phyloP scores from a whole-genome alignment of 768 basidiomycete genomes.

The Xanthoconium purpureum region DNA sequence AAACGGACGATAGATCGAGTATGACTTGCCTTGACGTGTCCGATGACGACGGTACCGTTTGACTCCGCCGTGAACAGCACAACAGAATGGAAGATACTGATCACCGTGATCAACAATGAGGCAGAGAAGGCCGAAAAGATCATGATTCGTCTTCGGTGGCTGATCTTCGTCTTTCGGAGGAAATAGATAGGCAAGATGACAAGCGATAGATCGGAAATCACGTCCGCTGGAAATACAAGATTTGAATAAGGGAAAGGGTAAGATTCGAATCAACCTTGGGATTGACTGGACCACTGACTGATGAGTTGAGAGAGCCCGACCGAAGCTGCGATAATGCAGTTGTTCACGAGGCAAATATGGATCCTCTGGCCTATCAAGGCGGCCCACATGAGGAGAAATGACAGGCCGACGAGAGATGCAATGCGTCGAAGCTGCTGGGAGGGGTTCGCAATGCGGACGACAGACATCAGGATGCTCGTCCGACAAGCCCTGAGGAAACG shows the following conservation, averaged over 20 bases:
- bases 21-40: slow-evolving; percentile 22
- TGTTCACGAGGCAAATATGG: neutral
- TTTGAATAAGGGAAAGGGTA: neutral
- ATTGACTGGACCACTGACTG: slow-evolving; percentile 11
- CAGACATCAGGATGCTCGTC: slow-evolving; percentile 24
- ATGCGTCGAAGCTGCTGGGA: slow-evolving; percentile 5
- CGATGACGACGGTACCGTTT: slow-evolving; percentile 13
- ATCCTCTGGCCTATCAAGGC: slow-evolving; percentile 17
- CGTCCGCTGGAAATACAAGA: slow-evolving; percentile 14
- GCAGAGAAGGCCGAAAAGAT: slow-evolving; percentile 20
- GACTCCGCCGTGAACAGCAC: slow-evolving; percentile 1
- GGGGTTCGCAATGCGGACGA: slow-evolving; percentile 18
- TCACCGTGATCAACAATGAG: slow-evolving; percentile 13
- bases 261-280: neutral
- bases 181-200: slow-evolving; percentile 18
- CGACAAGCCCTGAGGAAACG: slow-evolving; percentile 19
- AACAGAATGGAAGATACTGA: slow-evolving; percentile 19
- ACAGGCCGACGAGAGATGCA: slow-evolving; percentile 2
- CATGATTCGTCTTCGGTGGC: slow-evolving; percentile 14
- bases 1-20: neutral
- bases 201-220: slow-evolving; percentile 17
- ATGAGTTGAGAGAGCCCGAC: slow-evolving; percentile 20
- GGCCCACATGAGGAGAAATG: slow-evolving; percentile 26
- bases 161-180: slow-evolving; percentile 5
- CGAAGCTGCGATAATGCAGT: neutral